A percentile compares a stretch with the other conserved stretches of the same genome.
Evolutionary conservation across 345 rosid genomes (phyloP).

Genomic region (Hibiscus mutabilis): DNA sequence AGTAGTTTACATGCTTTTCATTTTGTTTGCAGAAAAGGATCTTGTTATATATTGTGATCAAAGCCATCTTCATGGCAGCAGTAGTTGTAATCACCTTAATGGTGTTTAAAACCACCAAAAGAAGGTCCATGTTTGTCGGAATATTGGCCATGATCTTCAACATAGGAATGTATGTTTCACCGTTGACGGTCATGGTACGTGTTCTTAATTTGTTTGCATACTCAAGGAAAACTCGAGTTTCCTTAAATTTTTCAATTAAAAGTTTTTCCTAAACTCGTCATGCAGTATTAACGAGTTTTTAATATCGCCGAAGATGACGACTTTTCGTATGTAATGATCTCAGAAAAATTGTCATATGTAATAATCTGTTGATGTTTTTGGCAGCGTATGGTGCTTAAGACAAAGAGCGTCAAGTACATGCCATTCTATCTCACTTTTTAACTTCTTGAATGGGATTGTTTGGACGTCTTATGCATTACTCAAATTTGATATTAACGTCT

Average conservation of each 20-base stretch:
- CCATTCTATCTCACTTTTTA: slow-evolving; percentile 58
- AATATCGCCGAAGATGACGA: no score
- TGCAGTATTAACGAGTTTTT: no score
- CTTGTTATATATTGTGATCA: slow-evolving; percentile 22
- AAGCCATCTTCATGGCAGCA: slow-evolving; percentile 36
- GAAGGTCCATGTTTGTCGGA: slow-evolving; percentile 47
- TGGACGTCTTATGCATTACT: slow-evolving; percentile 57
- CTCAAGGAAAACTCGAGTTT: no score
- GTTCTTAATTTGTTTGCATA: not conserved
- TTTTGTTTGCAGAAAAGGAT: slow-evolving; percentile 29
- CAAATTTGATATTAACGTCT: slow-evolving; percentile 44
- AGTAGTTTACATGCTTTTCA: not conserved
- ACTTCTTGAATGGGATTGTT: slow-evolving; percentile 42
- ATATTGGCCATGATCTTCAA: slow-evolving; percentile 26
- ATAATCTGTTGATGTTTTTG: not conserved
- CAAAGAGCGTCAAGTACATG: slow-evolving; percentile 91
- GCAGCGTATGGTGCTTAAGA: slow-evolving; percentile 52
- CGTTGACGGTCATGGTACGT: slow-evolving; percentile 60
- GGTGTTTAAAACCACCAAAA: slow-evolving; percentile 28
- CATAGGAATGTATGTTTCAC: slow-evolving; percentile 56
- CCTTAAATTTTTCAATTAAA: no score
- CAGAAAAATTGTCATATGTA: no score
- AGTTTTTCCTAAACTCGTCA: no score
- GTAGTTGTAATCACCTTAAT: slow-evolving; percentile 31
- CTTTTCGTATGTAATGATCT: no score